A percentile compares a stretch with the other conserved stretches of the same genome.
Evolutionary conservation across 1,284 basidiomycete genomes (phyloP).

Genomic region (Apiotrichum gamsii): DNA sequence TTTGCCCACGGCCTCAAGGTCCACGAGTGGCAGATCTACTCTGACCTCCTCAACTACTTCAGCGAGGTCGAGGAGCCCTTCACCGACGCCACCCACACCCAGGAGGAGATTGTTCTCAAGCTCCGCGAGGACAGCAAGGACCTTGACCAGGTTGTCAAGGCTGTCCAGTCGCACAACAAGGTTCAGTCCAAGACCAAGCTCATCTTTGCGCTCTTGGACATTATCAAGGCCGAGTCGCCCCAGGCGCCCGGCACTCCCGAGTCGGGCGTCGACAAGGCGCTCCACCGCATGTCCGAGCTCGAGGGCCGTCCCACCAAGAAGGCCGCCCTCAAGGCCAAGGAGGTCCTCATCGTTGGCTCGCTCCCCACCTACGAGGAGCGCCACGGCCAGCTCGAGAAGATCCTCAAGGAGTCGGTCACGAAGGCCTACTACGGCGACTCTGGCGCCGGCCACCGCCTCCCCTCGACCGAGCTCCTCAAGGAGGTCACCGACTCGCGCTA

Average conservation of each 20-base stretch:
- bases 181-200: conserved; percentile 88
- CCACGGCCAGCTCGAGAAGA: conserved; percentile 84
- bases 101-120: conserved; percentile 77
- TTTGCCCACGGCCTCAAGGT: conserved; percentile 79
- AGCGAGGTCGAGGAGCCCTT: conserved; percentile 81
- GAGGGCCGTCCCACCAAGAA: conserved; percentile 79
- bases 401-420: conserved; percentile 80
- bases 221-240: conserved; percentile 72
- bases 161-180: conserved; percentile 93
- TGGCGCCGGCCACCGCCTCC: conserved; percentile 60
- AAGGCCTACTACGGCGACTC: conserved; percentile 84
- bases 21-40: conserved; percentile 62
- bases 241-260: conserved; percentile 57
- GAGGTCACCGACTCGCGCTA: conserved; percentile 95
- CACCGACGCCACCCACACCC: conserved; percentile 69
- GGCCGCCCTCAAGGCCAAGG: conserved; percentile 91
- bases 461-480: conserved; percentile 76
- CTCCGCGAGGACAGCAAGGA: conserved; percentile 90
- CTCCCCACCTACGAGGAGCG: conserved; percentile 97
- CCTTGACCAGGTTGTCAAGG: conserved; percentile 77
- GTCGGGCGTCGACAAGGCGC: conserved; percentile 38
- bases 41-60: conserved; percentile 45
- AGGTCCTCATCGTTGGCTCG: conserved; percentile 91
- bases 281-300: conserved; percentile 55
- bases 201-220: conserved; percentile 75